Evolutionary conservation across 306 rosid species (phyloP), one percentile per base, ranked within the genome.

Genomic region (Phaseolus lunatus): DNA sequence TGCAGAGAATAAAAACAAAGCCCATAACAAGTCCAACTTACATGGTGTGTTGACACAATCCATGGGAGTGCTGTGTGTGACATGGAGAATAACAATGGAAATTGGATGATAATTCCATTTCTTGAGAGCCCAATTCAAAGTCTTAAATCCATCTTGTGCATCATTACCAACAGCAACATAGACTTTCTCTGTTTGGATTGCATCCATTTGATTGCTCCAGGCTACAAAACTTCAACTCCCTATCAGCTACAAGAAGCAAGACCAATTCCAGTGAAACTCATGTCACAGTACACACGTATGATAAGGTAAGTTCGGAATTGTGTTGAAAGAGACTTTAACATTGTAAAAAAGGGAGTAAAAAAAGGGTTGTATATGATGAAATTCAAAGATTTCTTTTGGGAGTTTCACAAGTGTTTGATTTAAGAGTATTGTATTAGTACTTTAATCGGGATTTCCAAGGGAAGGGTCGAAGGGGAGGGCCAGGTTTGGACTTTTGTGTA

Each of bases 121-220:
- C 68, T 75, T 63, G 70, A 94, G 84, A 31, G 88, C 83, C 98
- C 98, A 94, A 66, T 68, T 83, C 78, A 94, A 73, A 80, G 94
- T 87, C 83, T 86, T 86, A 12, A 79, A 72, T 33, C 97, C 98
- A 78, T 91, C 96, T 45, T 81, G 91, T 5, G 52, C 43, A 82
- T 94, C 94, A 77, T 85, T 86, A 9, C 96, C 91, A n/a, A 94
- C 49, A 33, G 92, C 97, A 5, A 94, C 98, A 82, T 87, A 84
- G 31, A 94, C 74, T 81, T 86, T 90, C 81, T 81, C 85, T 58
- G 29, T 64, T 73, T 62, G 73, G 31, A 23, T 64, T 82, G 77
- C 54, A 83, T 85, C 87, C 94, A 89, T 89, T 56, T 45, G 27
- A 24, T 53, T 54, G 23, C 69, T 69, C 54, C 23, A 22, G 62